Percentiles rank a stretch among this genome's conserved stretches.
These are phyloP conservation scores for Parsonsia alboflavescens DNA, from an alignment of 257 asterid genomes.

Conservation along the genomic window DNA sequence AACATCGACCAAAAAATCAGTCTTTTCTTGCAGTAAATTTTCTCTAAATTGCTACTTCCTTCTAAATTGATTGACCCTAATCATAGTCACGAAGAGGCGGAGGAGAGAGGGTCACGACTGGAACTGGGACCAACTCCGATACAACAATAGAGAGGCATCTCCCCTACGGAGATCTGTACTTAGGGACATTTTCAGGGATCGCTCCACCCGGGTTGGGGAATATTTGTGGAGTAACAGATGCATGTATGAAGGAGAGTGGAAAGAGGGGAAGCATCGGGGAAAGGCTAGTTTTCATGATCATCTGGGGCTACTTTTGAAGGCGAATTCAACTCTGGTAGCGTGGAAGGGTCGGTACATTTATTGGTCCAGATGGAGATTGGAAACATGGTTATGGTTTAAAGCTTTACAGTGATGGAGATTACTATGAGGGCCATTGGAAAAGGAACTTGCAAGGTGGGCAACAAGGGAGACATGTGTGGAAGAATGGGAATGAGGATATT, in stretches of 20 bases:
- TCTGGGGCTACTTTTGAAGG: constrained; percentile 94
- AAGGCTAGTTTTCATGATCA: constrained; percentile 91
- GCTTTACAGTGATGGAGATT: constrained; percentile 80
- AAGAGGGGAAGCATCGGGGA: constrained; percentile 84
- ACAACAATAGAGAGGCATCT: constrained; percentile 55
- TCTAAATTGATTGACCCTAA: too few relatives aligned
- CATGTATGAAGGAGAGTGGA: constrained; percentile 98
- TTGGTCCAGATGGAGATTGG: constrained; percentile 77
- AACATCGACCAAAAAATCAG: too few relatives aligned
- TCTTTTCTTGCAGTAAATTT: too few relatives aligned
- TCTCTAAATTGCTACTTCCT: too few relatives aligned
- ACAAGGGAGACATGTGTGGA: constrained; percentile 89
- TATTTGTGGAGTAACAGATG: constrained; percentile 92
- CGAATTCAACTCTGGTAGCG: constrained; percentile 82
- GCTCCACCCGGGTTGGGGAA: constrained; percentile 95
- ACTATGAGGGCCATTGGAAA: constrained; percentile 81
- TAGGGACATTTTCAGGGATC: constrained; percentile 65
- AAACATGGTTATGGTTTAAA: constrained; percentile 84
- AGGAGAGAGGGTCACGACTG: too few relatives aligned
- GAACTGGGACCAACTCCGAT: background rate
- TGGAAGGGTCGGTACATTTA: constrained; percentile 88
- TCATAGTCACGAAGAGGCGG: too few relatives aligned
- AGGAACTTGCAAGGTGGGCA: constrained; percentile 76
- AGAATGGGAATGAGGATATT: constrained; percentile 68
- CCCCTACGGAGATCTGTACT: constrained; percentile 91